Percentiles rank a stretch among this genome's conserved stretches.
Conservation (phyloP, 164 flowering plant species). For the Chimonanthus salicifolius region DNA sequence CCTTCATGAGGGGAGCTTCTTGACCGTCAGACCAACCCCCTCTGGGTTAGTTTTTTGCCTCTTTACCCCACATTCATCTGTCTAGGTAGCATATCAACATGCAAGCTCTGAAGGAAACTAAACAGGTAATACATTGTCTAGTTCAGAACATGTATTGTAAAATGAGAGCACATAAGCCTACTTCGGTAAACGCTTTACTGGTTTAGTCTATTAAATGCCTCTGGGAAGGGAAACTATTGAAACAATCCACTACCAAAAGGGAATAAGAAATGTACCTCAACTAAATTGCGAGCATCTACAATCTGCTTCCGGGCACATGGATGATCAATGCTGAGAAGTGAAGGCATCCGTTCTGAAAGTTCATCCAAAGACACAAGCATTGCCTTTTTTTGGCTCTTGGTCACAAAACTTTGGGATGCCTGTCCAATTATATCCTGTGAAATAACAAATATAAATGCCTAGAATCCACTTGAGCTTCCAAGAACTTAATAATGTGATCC, state of each 20-base stretch:
- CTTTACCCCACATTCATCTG: too few species aligned
- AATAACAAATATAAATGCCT: neutral
- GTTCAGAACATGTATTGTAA: too few species aligned
- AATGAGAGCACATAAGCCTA: neutral
- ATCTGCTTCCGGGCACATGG: conserved; percentile 90
- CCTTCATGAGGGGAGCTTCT: too few species aligned
- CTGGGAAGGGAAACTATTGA: neutral
- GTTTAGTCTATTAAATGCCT: neutral
- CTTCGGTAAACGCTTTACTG: neutral
- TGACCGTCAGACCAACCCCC: too few species aligned
- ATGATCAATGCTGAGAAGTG: conserved; percentile 93
- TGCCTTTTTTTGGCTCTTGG: conserved; percentile 64
- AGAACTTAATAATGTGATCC: neutral
- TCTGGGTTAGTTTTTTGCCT: too few species aligned
- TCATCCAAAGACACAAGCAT: conserved; percentile 76
- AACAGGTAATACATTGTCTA: too few species aligned
- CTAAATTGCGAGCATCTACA: conserved; percentile 55
- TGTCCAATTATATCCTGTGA: conserved; percentile 69
- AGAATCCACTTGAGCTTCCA: neutral
- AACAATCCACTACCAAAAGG: neutral
- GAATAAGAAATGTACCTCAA: conserved; percentile 48
- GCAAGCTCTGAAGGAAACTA: too few species aligned
- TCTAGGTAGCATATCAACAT: too few species aligned
- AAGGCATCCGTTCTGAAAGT: conserved; percentile 80
- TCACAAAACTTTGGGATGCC: conserved; percentile 49